Evolutionary conservation across 2,329 filamentous ascomycete genomes (phyloP).

Genomic region (Cladophialophora psammophila): DNA sequence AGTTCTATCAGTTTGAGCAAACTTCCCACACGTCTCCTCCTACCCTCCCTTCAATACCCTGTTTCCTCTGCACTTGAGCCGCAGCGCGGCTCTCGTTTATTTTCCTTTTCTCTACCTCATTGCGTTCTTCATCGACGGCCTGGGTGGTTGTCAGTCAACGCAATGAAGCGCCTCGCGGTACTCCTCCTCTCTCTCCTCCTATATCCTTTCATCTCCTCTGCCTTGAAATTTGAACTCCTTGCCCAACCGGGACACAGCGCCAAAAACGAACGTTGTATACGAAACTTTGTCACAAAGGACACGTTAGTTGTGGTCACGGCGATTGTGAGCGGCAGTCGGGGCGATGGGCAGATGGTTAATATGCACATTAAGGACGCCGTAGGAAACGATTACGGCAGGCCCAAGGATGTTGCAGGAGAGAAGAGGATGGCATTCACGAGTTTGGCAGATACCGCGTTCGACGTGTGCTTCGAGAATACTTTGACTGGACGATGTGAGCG

Average conservation of each 20-base stretch:
- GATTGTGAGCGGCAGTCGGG: conserved; percentile 81
- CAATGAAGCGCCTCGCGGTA: conserved; percentile 30
- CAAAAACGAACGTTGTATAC: conserved; percentile 84
- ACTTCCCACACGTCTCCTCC: conserved; percentile 2
- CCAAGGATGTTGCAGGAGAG: conserved; percentile 90
- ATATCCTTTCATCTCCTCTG: conserved; percentile 55
- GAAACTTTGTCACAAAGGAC: conserved; percentile 92
- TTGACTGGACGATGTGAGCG: conserved; percentile 70
- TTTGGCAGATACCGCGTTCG: conserved; percentile 88
- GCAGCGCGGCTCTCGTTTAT: conserved; percentile 14
- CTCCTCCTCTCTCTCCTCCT: conserved; percentile 47
- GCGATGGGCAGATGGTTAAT: conserved; percentile 91
- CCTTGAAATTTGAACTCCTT: conserved; percentile 92
- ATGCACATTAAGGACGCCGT: conserved; percentile 97
- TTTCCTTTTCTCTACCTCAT: neutral
- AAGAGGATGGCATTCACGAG: conserved; percentile 93
- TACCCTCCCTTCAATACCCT: neutral
- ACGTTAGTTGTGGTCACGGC: conserved; percentile 95
- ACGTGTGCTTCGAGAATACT: conserved; percentile 94
- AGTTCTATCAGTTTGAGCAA: neutral
- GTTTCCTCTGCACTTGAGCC: conserved; percentile 9
- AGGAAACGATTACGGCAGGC: conserved; percentile 93
- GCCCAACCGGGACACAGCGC: conserved; percentile 68
- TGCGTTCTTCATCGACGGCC: neutral
- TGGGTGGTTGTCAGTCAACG: conserved; percentile 17